Evolutionary conservation across 2,329 filamentous ascomycete species (phyloP), one percentile per base, ranked within the genome.

Genomic region (Diaporthe sp.): DNA sequence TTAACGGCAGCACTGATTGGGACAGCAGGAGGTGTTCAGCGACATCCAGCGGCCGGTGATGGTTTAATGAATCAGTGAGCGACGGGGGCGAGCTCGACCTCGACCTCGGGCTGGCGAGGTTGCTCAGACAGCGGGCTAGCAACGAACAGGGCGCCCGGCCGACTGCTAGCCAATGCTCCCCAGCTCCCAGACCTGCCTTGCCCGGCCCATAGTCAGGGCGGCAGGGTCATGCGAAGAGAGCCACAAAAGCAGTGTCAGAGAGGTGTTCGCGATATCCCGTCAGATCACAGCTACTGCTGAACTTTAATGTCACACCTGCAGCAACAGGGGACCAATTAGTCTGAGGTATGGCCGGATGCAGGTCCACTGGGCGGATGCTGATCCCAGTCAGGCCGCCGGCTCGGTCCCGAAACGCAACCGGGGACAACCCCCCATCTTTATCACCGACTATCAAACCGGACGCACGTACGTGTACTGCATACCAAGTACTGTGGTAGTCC

Each of bases 341-440:
- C 44, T 12, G 7, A 49, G 28, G 28, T 63, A 28, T 55, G 22
- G 31, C 31, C 34, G 31, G 47, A n/a, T 28, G 25, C 10, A 9
- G 28, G 3, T 44, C 47, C 51, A 39, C 34, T 22, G 13, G 47
- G 5, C 39, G 71, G 49, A 55, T 44, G 71, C 49, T 22, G 44
- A 57, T 65, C 34, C 37, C n/a, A 25, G 47, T 65, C 34, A 28
- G 25, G 58, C 61, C n/a, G 61, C 49, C 71, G 47, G 49, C 34
- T 73, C 71, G 71, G 71, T 73, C 71, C 71, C 71, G 71, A 73
- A 65, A 73, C 31, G 20, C 44, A 10, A 73, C 57, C 70, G 57
- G 57, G 53, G 60, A 51, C 22, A 39, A 39, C 6, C 31, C 44
- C 57, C 49, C 57, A 72, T 49, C 70, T 60, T 49, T 49, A 72